These are phyloP conservation scores for Coriaria nepalensis DNA, from an alignment of 306 rosid genomes.

Conservation along the genomic window DNA sequence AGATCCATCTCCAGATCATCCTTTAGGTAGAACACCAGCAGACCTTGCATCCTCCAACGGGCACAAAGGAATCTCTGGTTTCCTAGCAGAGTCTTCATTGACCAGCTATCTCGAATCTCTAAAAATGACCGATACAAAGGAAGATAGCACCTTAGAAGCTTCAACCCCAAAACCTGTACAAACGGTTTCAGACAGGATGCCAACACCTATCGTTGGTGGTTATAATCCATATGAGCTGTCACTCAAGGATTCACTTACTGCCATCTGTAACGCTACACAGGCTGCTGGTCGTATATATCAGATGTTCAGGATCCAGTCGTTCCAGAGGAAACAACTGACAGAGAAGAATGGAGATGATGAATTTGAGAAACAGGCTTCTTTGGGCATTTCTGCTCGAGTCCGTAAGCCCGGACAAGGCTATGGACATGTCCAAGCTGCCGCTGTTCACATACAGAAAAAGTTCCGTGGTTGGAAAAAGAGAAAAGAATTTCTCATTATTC, in stretches of 20 bases:
- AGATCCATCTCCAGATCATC: slow-evolving; percentile 68
- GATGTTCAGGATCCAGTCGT: slow-evolving; percentile 69
- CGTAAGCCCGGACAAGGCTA: slow-evolving; percentile 36
- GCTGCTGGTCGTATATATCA: slow-evolving; percentile 73
- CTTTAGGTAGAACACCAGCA: slow-evolving; percentile 46
- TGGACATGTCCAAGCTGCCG: slow-evolving; percentile 47
- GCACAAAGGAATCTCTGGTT: slow-evolving; percentile 82
- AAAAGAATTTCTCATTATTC: slow-evolving; percentile 70
- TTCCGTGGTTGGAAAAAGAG: slow-evolving; percentile 87
- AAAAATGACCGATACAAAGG: slow-evolving; percentile 35
- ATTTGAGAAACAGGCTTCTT: slow-evolving; percentile 40
- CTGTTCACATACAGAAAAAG: slow-evolving; percentile 71
- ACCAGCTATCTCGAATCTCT: slow-evolving; percentile 39
- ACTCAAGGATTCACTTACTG: slow-evolving; percentile 71
- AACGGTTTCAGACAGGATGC: slow-evolving; percentile 51
- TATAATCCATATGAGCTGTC: slow-evolving; percentile 46
- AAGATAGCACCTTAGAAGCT: slow-evolving; percentile 27
- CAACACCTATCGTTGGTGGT: slow-evolving; percentile 41
- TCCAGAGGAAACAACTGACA: slow-evolving; percentile 46
- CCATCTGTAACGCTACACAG: slow-evolving; percentile 75
- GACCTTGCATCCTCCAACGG: slow-evolving; percentile 70
- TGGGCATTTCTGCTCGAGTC: slow-evolving; percentile 35
- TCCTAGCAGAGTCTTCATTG: slow-evolving; percentile 60
- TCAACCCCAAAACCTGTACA: slow-evolving; percentile 38
- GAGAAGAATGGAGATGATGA: slow-evolving; percentile 29